Conservation (phyloP, 2,329 filamentous ascomycete genomes). For the Aspergillus jensenii region DNA sequence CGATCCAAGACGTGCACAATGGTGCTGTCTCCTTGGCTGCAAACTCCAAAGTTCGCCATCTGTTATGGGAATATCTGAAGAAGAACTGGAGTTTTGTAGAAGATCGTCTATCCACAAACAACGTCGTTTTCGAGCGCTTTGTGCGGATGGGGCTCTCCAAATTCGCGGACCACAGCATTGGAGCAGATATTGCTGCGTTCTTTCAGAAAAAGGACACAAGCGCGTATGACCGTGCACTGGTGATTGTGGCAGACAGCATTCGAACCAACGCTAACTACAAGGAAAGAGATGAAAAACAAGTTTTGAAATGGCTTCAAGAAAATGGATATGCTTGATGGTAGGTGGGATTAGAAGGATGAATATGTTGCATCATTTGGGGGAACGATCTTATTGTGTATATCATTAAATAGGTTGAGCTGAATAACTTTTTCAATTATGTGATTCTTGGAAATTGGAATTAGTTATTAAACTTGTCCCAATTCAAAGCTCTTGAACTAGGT, state of each 20-base stretch:
- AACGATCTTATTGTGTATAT: background rate
- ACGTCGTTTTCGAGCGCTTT: conserved; percentile 86
- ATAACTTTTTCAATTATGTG: too few relatives aligned
- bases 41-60: conserved; percentile 70
- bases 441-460: too few relatives aligned
- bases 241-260: conserved; percentile 83
- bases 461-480: background rate
- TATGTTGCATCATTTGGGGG: too few relatives aligned
- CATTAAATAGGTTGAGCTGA: background rate
- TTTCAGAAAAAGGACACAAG: conserved; percentile 84
- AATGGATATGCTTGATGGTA: conserved; percentile 56
- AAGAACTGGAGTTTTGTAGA: conserved; percentile 75
- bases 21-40: conserved; percentile 70
- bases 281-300: conserved; percentile 67
- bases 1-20: conserved; percentile 83
- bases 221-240: conserved; percentile 81
- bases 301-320: conserved; percentile 75
- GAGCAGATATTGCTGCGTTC: conserved; percentile 78
- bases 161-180: conserved; percentile 69
- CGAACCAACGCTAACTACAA: conserved; percentile 80
- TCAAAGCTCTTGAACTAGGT: background rate
- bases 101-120: conserved; percentile 72
- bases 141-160: conserved; percentile 74
- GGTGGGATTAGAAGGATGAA: background rate
- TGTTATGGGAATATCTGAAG: conserved; percentile 85